Evolutionary conservation across 1,284 basidiomycete species (phyloP).

Genomic region (Inonotus hispidus): DNA sequence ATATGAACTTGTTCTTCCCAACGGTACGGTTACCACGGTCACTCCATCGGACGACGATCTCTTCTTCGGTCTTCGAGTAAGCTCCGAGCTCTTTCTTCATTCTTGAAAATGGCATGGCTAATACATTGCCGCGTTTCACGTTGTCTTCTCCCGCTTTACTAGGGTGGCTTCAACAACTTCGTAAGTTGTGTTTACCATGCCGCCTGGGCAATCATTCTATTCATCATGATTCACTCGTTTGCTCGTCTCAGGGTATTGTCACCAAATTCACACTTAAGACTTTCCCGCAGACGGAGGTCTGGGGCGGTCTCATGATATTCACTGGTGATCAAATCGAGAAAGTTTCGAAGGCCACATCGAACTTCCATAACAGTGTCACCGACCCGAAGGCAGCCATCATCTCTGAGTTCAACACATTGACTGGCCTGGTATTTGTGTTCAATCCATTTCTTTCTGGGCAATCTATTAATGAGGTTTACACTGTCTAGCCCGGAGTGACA

Average conservation of each 20-base stretch:
- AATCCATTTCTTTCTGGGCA: background rate
- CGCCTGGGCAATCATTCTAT: background rate
- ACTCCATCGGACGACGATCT: slow-evolving; percentile 36
- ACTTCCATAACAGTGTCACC: slow-evolving; percentile 42
- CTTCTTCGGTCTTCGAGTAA: slow-evolving; percentile 44
- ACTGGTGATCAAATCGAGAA: slow-evolving; percentile 32
- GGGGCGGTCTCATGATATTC: slow-evolving; percentile 52
- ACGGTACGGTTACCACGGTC: slow-evolving; percentile 36
- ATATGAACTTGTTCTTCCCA: slow-evolving; percentile 45
- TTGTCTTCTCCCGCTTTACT: background rate
- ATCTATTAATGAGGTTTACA: background rate
- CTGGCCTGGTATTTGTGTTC: slow-evolving; percentile 32
- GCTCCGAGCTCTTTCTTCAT: background rate
- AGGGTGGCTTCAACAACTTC: slow-evolving; percentile 60
- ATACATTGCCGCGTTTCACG: background rate
- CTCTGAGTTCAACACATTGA: slow-evolving; percentile 44
- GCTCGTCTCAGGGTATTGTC: slow-evolving; percentile 47
- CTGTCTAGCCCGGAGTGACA: slow-evolving; percentile 31
- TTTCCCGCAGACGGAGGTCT: slow-evolving; percentile 50
- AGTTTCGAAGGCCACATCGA: slow-evolving; percentile 41
- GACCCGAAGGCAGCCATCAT: slow-evolving; percentile 62
- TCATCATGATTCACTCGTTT: background rate
- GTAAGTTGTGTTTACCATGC: slow-evolving; percentile 29
- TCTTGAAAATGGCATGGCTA: background rate
- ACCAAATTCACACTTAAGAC: slow-evolving; percentile 52